Base-by-base conservation (phyloP, 257 asterid genomes). In the Capsicum rhomboideum region DNA sequence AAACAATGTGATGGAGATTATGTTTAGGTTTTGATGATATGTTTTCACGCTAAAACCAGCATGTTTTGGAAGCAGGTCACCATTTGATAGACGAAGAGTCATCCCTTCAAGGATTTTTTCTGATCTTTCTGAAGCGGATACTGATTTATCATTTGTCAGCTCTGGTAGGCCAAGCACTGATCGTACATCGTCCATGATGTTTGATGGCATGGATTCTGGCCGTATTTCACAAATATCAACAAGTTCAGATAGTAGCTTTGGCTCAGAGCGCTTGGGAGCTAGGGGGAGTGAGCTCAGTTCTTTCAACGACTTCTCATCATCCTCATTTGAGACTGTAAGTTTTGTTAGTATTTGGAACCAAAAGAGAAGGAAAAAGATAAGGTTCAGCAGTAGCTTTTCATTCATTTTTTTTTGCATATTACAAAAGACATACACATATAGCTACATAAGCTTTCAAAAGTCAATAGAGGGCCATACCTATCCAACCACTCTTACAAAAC, bases 91-190 rank as follows among this genome's bases (percentile, higher is more conserved):
- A 82, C 94, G 88, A 52, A 85, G 86, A 87, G 91, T 88, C 14
- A 85, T 89, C 18, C 82, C 82, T 37, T 90, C 90, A n/a, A 90
- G 85, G 83, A 82, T 89, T 29, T 83, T 75, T 80, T 86, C 90
- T 37, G 98, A 95, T 6, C 79, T 88, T 44, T 74, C 91, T 46
- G 98, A 91, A 53, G 11, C 84, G 18, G 98, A 90, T 84, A 87
- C 87, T 6, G 99, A 95, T 64, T 83, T 90, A 87, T 91, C 97
- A 52, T 93, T 91, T 71, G 83, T 89, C 52, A 91, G 95, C 86
- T 95, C 98, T 2, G 94, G 85, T 17, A 89, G 97, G 87, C 90
- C 93, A 54, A 95, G 95, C 86, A 82, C 89, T 8, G 97, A 92
- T 85, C 86, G 82, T 31, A 20, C 84, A 16, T 90, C 92, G 13